A percentile compares a stretch with the other conserved stretches of the same genome.
Conservation (phyloP, 495 filamentous ascomycete species). For the Oidiodendron maius region DNA sequence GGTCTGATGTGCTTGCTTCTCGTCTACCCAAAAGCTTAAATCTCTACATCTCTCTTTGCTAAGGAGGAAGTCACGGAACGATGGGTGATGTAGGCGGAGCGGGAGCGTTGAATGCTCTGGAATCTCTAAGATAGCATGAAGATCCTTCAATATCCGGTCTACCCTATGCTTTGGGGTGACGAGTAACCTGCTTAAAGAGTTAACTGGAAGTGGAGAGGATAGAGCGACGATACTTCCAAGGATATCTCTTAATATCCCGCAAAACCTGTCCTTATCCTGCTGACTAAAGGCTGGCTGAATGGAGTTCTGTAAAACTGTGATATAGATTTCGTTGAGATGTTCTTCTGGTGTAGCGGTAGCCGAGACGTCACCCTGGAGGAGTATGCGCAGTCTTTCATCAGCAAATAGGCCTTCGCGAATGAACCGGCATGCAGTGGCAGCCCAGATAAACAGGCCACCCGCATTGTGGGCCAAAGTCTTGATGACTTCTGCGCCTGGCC, state of each 20-base stretch:
- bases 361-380: background rate
- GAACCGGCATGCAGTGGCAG: too few relatives aligned
- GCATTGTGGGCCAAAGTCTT: background rate
- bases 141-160: background rate
- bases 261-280: background rate
- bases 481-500: slow-evolving; percentile 1
- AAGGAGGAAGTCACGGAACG: slow-evolving; percentile 13
- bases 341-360: background rate
- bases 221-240: background rate
- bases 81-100: too few relatives aligned
- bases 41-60: slow-evolving; percentile 12
- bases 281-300: background rate
- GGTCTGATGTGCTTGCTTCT: slow-evolving; percentile 15
- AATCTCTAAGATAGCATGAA: background rate
- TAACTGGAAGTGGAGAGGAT: background rate
- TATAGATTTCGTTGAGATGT: too few relatives aligned
- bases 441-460: too few relatives aligned
- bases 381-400: background rate
- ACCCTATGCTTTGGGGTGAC: background rate
- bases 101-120: background rate
- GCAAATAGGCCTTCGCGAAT: background rate
- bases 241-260: background rate
- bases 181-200: background rate
- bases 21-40: slow-evolving; percentile 20
- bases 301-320: background rate